A percentile compares a stretch with the other conserved stretches of the same genome.
phyloP scores from a whole-genome alignment of 2,329 filamentous ascomycete species.

The Xylariaceae sp. region DNA sequence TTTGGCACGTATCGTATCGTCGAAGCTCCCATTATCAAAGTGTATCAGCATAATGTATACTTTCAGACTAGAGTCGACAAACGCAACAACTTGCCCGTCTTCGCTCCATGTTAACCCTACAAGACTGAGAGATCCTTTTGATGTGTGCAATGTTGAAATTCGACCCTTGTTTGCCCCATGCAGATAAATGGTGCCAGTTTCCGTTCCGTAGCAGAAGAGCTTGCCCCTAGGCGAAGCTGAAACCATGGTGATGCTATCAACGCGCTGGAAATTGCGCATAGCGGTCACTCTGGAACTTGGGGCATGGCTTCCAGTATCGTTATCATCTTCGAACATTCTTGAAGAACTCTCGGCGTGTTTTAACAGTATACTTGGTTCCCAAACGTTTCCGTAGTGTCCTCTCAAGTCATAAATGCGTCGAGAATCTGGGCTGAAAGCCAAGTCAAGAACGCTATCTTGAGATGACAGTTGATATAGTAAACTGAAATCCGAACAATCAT shows the following conservation, averaged over 20 bases:
- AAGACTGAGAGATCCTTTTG: conserved; percentile 19
- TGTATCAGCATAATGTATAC: conserved; percentile 15
- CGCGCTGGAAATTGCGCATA: background rate
- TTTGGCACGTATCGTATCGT: background rate
- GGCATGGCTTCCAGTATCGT: conserved; percentile 10
- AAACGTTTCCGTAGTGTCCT: conserved; percentile 25
- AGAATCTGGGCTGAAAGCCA: conserved; percentile 25
- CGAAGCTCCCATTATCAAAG: background rate
- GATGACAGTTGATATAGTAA: conserved; percentile 28
- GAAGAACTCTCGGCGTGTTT: conserved; percentile 15
- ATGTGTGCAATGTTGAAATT: conserved; percentile 9
- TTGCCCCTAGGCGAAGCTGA: conserved; percentile 11
- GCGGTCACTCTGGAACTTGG: conserved; percentile 1
- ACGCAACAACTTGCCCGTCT: conserved; percentile 17
- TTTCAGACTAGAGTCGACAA: conserved; percentile 17
- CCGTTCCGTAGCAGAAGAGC: conserved; percentile 26
- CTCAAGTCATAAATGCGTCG: conserved; percentile 29
- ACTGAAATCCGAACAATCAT: conserved; percentile 19
- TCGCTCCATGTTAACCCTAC: conserved; percentile 24
- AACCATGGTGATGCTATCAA: conserved; percentile 23
- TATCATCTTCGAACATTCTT: background rate
- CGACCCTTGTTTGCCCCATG: conserved; percentile 14
- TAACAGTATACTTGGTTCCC: conserved; percentile 25
- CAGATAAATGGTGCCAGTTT: conserved; percentile 19
- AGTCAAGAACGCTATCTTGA: conserved; percentile 20